Evolutionary conservation across 768 basidiomycete genomes (phyloP).

Genomic region (Russula earlei): DNA sequence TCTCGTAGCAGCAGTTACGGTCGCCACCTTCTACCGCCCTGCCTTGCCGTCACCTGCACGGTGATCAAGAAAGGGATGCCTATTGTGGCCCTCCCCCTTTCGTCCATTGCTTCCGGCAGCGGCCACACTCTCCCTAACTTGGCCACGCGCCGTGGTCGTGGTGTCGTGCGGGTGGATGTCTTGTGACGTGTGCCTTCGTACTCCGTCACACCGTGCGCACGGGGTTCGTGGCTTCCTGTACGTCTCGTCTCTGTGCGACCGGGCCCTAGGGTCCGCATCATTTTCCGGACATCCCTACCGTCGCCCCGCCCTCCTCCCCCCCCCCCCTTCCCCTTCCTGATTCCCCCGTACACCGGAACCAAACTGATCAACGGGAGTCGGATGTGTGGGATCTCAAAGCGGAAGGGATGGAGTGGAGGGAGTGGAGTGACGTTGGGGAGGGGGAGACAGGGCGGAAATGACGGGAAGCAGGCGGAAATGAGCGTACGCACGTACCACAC

Average conservation of each 20-base stretch:
- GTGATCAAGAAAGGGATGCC: neutral
- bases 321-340: neutral
- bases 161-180: neutral
- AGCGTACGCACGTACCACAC: neutral
- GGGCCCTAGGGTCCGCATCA: neutral
- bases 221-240: neutral
- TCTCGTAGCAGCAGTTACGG: neutral
- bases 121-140: neutral
- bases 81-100: neutral
- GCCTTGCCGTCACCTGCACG: neutral
- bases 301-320: neutral
- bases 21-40: neutral
- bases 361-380: neutral
- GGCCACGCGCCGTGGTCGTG: slow-evolving; percentile 3
- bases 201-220: neutral
- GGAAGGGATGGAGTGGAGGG: neutral
- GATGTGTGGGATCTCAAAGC: neutral
- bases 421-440: neutral
- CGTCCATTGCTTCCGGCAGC: neutral
- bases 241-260: neutral
- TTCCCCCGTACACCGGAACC: too few species aligned
- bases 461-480: slow-evolving; percentile 6
- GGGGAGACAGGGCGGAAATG: slow-evolving; percentile 1
- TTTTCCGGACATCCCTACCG: too few species aligned
- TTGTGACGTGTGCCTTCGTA: neutral